Evolutionary conservation across 805 yeast genomes (phyloP).

Genomic region (Candida yuanshanica): DNA sequence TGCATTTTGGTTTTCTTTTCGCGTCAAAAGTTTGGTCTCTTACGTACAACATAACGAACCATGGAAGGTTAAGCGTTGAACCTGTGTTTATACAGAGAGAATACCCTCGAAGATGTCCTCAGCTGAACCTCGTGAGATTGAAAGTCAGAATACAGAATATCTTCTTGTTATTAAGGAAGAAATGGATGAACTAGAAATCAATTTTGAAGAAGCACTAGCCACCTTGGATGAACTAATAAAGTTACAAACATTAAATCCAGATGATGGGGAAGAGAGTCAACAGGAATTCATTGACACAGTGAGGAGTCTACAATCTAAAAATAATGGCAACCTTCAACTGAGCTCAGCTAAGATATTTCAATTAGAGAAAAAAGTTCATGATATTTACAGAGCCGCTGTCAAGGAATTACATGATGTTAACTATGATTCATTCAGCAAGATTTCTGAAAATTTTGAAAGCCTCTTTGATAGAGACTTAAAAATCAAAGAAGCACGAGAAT

Average conservation of each 20-base stretch:
- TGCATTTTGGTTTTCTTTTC: background rate
- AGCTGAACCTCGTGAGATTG: background rate
- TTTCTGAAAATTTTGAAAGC: conserved; percentile 13
- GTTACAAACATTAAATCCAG: conserved; percentile 13
- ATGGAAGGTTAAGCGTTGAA: too few relatives aligned
- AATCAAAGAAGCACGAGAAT: conserved; percentile 5
- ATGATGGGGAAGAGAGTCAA: conserved; percentile 3
- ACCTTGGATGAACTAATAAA: conserved; percentile 13
- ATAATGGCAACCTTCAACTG: background rate
- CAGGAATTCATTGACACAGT: background rate
- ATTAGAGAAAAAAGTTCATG: conserved; percentile 13
- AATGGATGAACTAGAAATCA: conserved; percentile 8
- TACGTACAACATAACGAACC: conserved; percentile 4
- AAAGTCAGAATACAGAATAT: background rate
- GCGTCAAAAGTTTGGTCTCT: background rate
- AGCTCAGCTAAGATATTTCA: conserved; percentile 4
- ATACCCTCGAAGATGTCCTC: background rate
- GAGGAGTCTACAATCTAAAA: background rate
- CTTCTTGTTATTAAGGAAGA: conserved; percentile 6
- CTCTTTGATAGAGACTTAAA: conserved; percentile 13
- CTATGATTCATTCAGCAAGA: conserved; percentile 7
- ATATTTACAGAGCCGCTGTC: conserved; percentile 5
- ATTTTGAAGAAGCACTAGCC: conserved; percentile 5
- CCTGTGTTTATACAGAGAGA: too few relatives aligned
- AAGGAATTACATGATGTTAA: conserved; percentile 4